phyloP scores from a whole-genome alignment of 2,329 filamentous ascomycete genomes.

The Aaosphaeria pasadenensis region DNA sequence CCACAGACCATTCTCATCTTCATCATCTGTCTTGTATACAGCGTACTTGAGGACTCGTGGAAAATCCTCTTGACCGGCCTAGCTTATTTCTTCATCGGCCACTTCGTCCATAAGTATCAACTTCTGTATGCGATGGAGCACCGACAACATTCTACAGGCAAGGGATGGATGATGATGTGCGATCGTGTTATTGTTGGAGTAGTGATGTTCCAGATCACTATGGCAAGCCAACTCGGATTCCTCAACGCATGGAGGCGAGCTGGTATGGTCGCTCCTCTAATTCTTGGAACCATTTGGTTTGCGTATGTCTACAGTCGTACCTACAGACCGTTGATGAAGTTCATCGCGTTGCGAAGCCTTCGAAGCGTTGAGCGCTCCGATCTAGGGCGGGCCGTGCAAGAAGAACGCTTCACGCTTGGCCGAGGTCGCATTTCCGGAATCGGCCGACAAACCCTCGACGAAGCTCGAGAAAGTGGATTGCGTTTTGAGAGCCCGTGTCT shows the following conservation, averaged over 20 bases:
- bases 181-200: conserved; percentile 84
- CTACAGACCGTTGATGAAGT: conserved; percentile 85
- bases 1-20: conserved; percentile 90
- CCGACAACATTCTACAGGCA: conserved; percentile 87
- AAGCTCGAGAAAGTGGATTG: conserved; percentile 66
- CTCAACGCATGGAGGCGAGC: conserved; percentile 71
- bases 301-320: conserved; percentile 75
- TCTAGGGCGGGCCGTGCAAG: conserved; percentile 46
- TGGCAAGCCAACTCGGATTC: conserved; percentile 80
- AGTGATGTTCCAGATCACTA: conserved; percentile 84
- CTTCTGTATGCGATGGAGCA: conserved; percentile 98
- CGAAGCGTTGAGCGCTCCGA: conserved; percentile 58
- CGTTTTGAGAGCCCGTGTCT: conserved; percentile 77
- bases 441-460: conserved; percentile 64
- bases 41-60: conserved; percentile 76
- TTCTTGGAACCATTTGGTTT: conserved; percentile 84
- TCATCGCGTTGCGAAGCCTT: conserved; percentile 88
- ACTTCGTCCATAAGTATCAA: conserved; percentile 96
- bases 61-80: conserved; percentile 78
- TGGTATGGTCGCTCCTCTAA: conserved; percentile 69
- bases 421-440: background rate
- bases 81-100: conserved; percentile 78
- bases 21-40: conserved; percentile 95
- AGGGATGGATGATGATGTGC: conserved; percentile 95
- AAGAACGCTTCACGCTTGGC: conserved; percentile 20